These are phyloP conservation scores for Auriscalpium vulgare DNA, from an alignment of 768 basidiomycete genomes.

Conservation along the genomic window DNA sequence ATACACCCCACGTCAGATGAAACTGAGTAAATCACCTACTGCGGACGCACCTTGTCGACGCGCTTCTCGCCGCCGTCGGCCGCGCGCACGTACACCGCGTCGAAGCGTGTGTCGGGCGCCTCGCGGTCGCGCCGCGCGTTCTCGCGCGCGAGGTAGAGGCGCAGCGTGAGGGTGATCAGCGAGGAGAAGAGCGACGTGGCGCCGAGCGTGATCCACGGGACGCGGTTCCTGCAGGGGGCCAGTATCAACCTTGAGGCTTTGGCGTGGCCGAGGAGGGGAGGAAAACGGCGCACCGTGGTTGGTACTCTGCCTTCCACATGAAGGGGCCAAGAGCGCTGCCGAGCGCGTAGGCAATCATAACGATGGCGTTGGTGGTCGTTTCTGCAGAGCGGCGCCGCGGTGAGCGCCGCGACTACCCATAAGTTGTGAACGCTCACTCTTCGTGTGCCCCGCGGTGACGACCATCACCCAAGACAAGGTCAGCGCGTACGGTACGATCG, in stretches of 20 bases:
- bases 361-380: conserved; percentile 70
- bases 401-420: background rate
- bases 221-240: conserved; percentile 40
- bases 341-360: conserved; percentile 64
- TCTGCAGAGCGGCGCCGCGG: conserved; percentile 26
- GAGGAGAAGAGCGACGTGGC: conserved; percentile 51
- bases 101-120: conserved; percentile 44
- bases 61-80: conserved; percentile 46
- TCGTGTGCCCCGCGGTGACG: conserved; percentile 67
- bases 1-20: background rate
- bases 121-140: conserved; percentile 54
- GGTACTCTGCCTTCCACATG: conserved; percentile 68
- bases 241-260: too few relatives aligned
- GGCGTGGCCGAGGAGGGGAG: background rate
- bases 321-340: conserved; percentile 72
- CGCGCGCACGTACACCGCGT: conserved; percentile 44
- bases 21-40: background rate
- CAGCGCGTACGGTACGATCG: conserved; percentile 58
- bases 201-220: conserved; percentile 71
- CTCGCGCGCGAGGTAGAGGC: conserved; percentile 49
- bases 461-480: conserved; percentile 64
- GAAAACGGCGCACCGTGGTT: conserved; percentile 44
- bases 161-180: conserved; percentile 45
- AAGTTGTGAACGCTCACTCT: conserved; percentile 35
- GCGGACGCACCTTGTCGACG: conserved; percentile 51